Base-by-base conservation (phyloP, 495 filamentous ascomycete genomes). In the Glarea lozoyensis region DNA sequence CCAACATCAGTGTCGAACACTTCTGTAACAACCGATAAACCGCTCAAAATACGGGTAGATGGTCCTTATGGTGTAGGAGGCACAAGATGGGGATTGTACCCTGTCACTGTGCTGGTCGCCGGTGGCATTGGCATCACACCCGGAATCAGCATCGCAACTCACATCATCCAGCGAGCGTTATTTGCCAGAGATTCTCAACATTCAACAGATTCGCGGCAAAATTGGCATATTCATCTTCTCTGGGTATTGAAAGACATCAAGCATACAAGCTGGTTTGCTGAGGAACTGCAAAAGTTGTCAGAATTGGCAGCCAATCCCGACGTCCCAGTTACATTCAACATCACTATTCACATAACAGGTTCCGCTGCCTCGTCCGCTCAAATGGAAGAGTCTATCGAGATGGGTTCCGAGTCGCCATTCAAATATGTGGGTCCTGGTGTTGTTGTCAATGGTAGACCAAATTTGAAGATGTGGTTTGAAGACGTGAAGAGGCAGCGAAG, bases 111-210 rank as follows among this genome's bases (percentile, higher is more conserved):
- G 0, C 37, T 54, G 4, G 39, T 54, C 1, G 46, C 50, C 1
- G 50, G 50, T 12, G 50, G 50, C 1, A 54, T 54, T 35, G 50
- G 50, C 15, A 54, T 54, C 31, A 54, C 50, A 27, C 50, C 50
- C n/a, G 42, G 40, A 4, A 54, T 54, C 23, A 46, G 46, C 20
- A 54, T 54, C 22, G 46, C 46, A 39, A 18, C 42, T 6, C 38
- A 54, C 39, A 45, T 54, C 23, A 27, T 50, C 30, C 24, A 42
- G 4, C 25, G 35, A 27, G 46, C 34, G 13, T 16, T 19, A 4
- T 1, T 37, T 10, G 20, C 12, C 13, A 18, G 32, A 17, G 4
- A 3, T 2, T 7, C 2, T 5, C 15, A 13, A 29, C 1, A 30
- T 1, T 2, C n/a, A n/a, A n/a, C n/a, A n/a, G n/a, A n/a, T n/a